A percentile compares a stretch with the other conserved stretches of the same genome.
These are phyloP conservation scores for Sisymbrium altissimum DNA, from an alignment of 345 rosid genomes.

Conservation along the genomic window DNA sequence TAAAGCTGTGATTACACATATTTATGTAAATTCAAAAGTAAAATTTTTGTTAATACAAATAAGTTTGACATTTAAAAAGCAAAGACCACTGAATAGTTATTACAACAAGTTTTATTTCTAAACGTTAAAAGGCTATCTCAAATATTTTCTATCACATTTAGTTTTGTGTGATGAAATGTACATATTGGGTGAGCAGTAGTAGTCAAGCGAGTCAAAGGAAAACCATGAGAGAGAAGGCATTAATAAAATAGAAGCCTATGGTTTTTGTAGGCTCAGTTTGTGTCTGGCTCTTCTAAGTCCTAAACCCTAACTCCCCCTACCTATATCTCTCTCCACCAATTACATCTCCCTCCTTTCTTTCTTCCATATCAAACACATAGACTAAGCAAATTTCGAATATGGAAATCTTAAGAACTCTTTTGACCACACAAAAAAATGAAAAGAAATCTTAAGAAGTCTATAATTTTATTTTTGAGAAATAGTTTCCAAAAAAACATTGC, in stretches of 20 bases:
- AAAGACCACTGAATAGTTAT: background rate
- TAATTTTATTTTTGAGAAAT: background rate
- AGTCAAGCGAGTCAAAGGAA: conserved; percentile 33
- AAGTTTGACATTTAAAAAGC: background rate
- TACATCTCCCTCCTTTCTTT: background rate
- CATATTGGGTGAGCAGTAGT: background rate
- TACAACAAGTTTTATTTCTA: background rate
- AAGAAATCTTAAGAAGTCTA: background rate
- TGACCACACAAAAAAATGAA: too few relatives aligned
- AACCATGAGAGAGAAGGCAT: conserved; percentile 16
- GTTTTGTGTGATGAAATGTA: conserved; percentile 11
- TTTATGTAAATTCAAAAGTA: background rate
- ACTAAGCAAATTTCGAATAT: background rate
- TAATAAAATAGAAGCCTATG: conserved; percentile 27
- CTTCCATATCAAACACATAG: background rate
- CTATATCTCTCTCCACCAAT: conserved; percentile 14
- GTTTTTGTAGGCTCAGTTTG: conserved; percentile 25
- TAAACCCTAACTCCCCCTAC: conserved; percentile 22
- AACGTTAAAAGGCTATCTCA: background rate
- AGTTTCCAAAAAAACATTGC: background rate
- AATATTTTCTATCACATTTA: background rate
- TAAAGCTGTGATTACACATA: background rate
- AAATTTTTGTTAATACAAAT: background rate
- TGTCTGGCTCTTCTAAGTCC: conserved; percentile 28
- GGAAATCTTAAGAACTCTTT: background rate